These are phyloP conservation scores for Byssochlamys sp. DNA, from an alignment of 2,329 filamentous ascomycete genomes.

Conservation along the genomic window DNA sequence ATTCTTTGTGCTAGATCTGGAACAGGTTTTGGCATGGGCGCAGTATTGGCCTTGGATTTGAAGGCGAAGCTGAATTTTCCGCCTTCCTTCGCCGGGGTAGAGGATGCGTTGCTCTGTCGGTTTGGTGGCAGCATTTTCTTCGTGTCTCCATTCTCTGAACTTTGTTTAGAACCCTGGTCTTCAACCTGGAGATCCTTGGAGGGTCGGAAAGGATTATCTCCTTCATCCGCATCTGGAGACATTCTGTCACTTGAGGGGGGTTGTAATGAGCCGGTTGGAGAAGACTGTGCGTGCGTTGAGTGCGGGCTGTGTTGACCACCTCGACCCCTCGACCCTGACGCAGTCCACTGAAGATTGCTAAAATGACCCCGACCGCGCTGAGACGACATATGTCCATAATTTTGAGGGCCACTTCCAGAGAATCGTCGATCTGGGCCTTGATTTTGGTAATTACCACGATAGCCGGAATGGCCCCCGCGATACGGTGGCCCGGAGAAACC, in stretches of 20 bases:
- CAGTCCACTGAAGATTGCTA: conserved; percentile 64
- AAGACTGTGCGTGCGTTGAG: conserved; percentile 25
- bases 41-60: conserved; percentile 62
- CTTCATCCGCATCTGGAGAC: conserved; percentile 38
- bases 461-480: conserved; percentile 46
- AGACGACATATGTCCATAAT: conserved; percentile 30
- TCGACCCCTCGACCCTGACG: conserved; percentile 46
- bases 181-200: conserved; percentile 58
- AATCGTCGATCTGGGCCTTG: conserved; percentile 36
- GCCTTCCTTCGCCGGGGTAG: conserved; percentile 40
- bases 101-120: conserved; percentile 46
- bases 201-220: conserved; percentile 53
- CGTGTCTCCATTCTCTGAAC: conserved; percentile 25
- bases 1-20: conserved; percentile 40
- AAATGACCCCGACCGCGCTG: conserved; percentile 52
- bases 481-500: conserved; percentile 40
- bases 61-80: conserved; percentile 90
- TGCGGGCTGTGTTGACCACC: conserved; percentile 35
- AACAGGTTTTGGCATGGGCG: conserved; percentile 43
- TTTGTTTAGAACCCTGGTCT: conserved; percentile 47
- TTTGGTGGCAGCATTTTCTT: conserved; percentile 49
- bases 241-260: conserved; percentile 26
- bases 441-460: conserved; percentile 52
- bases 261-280: conserved; percentile 21
- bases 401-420: conserved; percentile 38